These are phyloP conservation scores for Spirogloea muscicola DNA, from an alignment of 139 green algal genomes.

Conservation along the genomic window DNA sequence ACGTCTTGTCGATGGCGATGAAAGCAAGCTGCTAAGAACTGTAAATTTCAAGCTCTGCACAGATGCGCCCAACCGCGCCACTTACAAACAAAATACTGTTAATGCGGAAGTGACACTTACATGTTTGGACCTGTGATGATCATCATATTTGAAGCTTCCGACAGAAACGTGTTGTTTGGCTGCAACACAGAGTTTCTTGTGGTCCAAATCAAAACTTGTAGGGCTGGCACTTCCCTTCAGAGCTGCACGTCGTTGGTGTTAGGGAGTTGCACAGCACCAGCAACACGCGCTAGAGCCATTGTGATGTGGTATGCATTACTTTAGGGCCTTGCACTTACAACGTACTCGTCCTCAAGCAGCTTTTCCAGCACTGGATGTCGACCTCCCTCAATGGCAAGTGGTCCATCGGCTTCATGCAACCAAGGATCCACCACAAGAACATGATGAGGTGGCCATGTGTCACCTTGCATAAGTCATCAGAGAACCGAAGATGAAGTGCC, in stretches of 20 bases:
- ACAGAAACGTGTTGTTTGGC: slow-evolving; percentile 46
- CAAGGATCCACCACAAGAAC: not conserved
- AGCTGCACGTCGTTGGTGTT: not conserved
- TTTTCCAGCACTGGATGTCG: slow-evolving; percentile 78
- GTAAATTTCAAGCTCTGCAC: not conserved
- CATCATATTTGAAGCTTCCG: slow-evolving; percentile 41
- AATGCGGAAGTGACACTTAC: slow-evolving; percentile 54
- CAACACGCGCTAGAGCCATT: not conserved
- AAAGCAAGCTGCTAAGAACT: not conserved
- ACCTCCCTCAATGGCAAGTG: slow-evolving; percentile 51
- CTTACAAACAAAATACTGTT: not conserved
- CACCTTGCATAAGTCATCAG: not conserved
- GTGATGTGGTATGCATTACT: not conserved
- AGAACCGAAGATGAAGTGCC: not conserved
- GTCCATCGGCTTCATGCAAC: slow-evolving; percentile 28
- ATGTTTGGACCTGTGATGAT: slow-evolving; percentile 88
- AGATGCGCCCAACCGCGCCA: not conserved
- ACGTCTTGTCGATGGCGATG: not conserved
- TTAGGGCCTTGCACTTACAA: slow-evolving; percentile 8
- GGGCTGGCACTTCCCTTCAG: not conserved
- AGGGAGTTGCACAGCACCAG: no score
- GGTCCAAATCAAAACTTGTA: not conserved
- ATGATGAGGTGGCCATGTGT: not conserved
- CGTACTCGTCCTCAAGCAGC: slow-evolving; percentile 33
- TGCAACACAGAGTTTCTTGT: slow-evolving; percentile 11